Percentiles rank a stretch among this genome's conserved stretches.
Evolutionary conservation across 371 early-diverging fungal genomes (phyloP).

Genomic region (Mortierella sp.): DNA sequence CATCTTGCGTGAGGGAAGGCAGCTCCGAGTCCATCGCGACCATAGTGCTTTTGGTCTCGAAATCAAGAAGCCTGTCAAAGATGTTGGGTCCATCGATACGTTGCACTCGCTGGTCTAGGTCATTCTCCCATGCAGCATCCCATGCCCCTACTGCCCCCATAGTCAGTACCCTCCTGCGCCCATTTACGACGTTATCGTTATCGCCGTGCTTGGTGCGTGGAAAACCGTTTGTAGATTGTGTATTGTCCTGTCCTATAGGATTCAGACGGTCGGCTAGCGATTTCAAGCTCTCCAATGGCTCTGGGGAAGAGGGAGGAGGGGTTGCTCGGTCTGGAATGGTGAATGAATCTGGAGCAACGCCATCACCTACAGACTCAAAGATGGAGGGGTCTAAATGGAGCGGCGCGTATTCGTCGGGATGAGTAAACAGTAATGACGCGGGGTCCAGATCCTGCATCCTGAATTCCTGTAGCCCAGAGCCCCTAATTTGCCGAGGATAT

Average conservation of each 20-base stretch:
- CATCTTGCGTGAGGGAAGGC: not conserved
- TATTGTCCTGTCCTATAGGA: not conserved
- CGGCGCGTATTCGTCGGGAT: slow-evolving; percentile 21
- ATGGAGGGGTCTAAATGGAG: slow-evolving; percentile 24
- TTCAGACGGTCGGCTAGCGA: slow-evolving; percentile 8
- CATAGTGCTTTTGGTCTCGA: not conserved
- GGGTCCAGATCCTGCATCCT: slow-evolving; percentile 48
- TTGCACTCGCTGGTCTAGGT: slow-evolving; percentile 31
- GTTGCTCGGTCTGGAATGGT: slow-evolving; percentile 8
- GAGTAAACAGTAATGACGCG: slow-evolving; percentile 32
- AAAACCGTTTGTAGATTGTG: not conserved
- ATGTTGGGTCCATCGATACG: slow-evolving; percentile 19
- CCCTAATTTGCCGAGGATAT: not conserved
- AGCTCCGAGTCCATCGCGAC: not conserved
- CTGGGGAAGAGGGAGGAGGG: not conserved
- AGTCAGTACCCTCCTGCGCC: not conserved
- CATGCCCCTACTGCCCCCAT: slow-evolving; percentile 8
- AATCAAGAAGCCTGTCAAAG: slow-evolving; percentile 18
- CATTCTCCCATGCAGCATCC: slow-evolving; percentile 21
- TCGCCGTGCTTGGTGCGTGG: not conserved
- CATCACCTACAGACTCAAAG: slow-evolving; percentile 33
- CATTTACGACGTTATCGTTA: too few species aligned
- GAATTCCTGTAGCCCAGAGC: not conserved
- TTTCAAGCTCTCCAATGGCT: slow-evolving; percentile 1
- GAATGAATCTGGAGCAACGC: slow-evolving; percentile 15